Evolutionary conservation across 306 rosid genomes (phyloP), one percentile per base, ranked within the genome.

Genomic region (Lotus japonicus): DNA sequence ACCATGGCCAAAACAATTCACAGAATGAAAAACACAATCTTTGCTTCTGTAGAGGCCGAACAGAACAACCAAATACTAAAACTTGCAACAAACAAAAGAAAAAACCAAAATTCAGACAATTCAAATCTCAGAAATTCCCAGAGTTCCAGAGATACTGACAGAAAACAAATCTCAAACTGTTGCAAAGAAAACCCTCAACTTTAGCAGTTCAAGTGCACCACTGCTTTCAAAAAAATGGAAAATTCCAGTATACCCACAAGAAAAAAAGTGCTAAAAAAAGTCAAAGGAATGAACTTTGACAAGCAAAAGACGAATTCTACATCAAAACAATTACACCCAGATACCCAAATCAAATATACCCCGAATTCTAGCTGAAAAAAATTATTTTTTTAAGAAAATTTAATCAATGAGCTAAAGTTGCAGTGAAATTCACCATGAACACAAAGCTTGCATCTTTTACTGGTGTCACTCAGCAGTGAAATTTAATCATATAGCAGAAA

Each of bases 271-370:
- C 65, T 58, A 5, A 19, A 50, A 50, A 3, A 74, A 78, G 80
- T 77, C 80, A 81, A 74, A 78, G 78, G 43, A 55, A 11, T 68
- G 23, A 3, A 53, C 23, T 78, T 72, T 64, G 75, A 74, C 64
- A 33, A 31, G 51, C 18, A 21, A 33, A 4, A 52, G 75, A 82
- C 75, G 19, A 70, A 57, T 70, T 72, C 45, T 65, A 70, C 71
- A 16, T 41, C 18, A 50, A 73, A 19, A 42, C 19, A 68, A 14
- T 38, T 7, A 49, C 18, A 5, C 49, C 59, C 51, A 23, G 61
- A 61, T 41, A 43, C 52, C 56, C 18, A 56, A 60, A 49, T 1
- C 2, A 59, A 16, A 11, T 31, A 31, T 0, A 48, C 38, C 53
- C 6, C 26, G 57, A 64, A 69, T 68, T 70, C 31, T 68, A 56